Evolutionary conservation across 1,284 basidiomycete species (phyloP).

Genomic region (Microbotryum violaceum): DNA sequence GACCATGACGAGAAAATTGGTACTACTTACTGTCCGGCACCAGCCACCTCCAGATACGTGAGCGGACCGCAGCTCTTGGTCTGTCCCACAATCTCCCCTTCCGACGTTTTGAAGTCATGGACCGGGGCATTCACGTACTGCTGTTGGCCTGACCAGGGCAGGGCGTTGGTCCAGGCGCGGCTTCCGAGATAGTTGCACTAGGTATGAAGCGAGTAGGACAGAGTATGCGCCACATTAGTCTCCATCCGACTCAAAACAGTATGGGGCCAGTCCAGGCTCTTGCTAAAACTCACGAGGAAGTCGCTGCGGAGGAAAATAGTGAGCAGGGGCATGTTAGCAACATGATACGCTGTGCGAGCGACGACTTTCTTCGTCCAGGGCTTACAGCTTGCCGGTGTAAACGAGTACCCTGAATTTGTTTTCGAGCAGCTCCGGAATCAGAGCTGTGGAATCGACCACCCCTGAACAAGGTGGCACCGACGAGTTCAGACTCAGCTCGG

Average conservation of each 20-base stretch:
- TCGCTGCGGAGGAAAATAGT: background rate
- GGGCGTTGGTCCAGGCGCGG: slow-evolving; percentile 24
- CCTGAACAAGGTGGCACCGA: slow-evolving; percentile 24
- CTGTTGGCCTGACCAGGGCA: slow-evolving; percentile 17
- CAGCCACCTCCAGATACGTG: slow-evolving; percentile 2
- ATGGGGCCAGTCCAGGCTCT: background rate
- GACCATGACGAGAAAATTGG: too few species aligned
- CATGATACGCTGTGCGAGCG: background rate
- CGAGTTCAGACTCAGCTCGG: slow-evolving; percentile 38
- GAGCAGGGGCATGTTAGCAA: slow-evolving; percentile 51
- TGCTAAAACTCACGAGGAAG: background rate
- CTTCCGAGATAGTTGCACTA: slow-evolving; percentile 9
- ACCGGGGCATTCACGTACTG: slow-evolving; percentile 18
- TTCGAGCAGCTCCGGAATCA: slow-evolving; percentile 66
- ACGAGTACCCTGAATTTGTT: too few species aligned
- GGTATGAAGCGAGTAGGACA: background rate
- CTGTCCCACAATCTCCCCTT: background rate
- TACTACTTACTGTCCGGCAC: too few species aligned
- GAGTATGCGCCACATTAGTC: too few species aligned
- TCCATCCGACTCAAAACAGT: background rate
- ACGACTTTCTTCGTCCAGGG: slow-evolving; percentile 44
- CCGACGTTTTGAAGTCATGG: slow-evolving; percentile 6
- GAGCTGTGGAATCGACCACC: slow-evolving; percentile 57
- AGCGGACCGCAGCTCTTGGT: slow-evolving; percentile 23
- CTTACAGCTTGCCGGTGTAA: too few species aligned